Conservation (phyloP, 441 rosid species). For the Cnidoscolus chayamansa region DNA sequence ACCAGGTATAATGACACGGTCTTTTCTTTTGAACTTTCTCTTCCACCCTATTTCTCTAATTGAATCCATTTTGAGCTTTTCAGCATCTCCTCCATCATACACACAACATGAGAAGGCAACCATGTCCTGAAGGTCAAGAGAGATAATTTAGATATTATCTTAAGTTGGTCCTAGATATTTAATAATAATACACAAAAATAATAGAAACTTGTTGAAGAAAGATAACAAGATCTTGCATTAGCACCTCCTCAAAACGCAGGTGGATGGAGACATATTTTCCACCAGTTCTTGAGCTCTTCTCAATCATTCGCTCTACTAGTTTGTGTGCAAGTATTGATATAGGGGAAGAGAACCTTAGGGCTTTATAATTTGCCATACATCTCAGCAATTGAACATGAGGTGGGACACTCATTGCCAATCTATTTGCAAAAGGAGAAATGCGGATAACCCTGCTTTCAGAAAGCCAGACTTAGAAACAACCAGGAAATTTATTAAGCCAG, state of each 20-base stretch:
- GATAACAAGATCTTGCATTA: slow-evolving; percentile 5
- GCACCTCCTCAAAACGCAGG: slow-evolving; percentile 94
- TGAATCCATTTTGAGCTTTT: slow-evolving; percentile 58
- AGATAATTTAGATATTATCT: neutral
- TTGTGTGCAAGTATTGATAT: slow-evolving; percentile 60
- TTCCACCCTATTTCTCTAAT: slow-evolving; percentile 76
- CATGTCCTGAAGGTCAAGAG: slow-evolving; percentile 64
- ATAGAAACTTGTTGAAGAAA: neutral
- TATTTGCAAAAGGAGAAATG: slow-evolving; percentile 82
- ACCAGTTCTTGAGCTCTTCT: slow-evolving; percentile 61
- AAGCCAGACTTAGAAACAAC: slow-evolving; percentile 17
- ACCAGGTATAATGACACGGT: slow-evolving; percentile 57
- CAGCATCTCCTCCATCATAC: slow-evolving; percentile 83
- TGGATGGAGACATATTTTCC: slow-evolving; percentile 83
- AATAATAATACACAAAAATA: neutral
- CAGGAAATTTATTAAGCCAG: slow-evolving; percentile 8
- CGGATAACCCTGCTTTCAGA: slow-evolving; percentile 67
- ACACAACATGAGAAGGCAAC: slow-evolving; percentile 94
- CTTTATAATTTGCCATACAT: slow-evolving; percentile 83
- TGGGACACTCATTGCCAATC: slow-evolving; percentile 89
- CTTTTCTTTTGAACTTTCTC: slow-evolving; percentile 75
- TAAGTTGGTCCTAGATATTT: neutral
- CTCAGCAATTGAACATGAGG: slow-evolving; percentile 75
- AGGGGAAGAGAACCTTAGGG: slow-evolving; percentile 65
- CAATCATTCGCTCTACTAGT: slow-evolving; percentile 62